Evolutionary conservation across 768 basidiomycete species (phyloP).

Genomic region (Asterophora lycoperdoides): DNA sequence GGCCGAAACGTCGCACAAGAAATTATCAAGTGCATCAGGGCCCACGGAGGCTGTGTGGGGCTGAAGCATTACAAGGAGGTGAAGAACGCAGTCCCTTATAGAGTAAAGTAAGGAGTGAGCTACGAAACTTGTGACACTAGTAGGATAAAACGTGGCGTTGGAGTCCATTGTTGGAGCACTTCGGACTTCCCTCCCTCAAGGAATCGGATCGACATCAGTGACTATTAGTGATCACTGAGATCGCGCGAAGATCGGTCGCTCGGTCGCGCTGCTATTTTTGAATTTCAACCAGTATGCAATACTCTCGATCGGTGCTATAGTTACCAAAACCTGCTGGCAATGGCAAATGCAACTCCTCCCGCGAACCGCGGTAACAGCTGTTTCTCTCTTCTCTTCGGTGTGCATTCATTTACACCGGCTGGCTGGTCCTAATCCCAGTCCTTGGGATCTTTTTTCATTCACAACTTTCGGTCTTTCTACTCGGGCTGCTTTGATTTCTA

Average conservation of each 20-base stretch:
- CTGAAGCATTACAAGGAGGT: constrained; percentile 22
- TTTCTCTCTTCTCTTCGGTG: constrained; percentile 6
- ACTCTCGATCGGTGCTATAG: constrained; percentile 3
- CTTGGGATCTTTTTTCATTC: constrained; percentile 1
- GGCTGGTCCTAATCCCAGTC: constrained; percentile 9
- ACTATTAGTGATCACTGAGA: too few relatives aligned
- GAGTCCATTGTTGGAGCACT: too few relatives aligned
- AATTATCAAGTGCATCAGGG: constrained; percentile 40
- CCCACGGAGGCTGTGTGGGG: constrained; percentile 18
- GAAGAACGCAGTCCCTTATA: constrained; percentile 25
- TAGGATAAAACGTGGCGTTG: too few relatives aligned
- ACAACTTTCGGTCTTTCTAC: constrained; percentile 3
- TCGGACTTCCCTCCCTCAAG: too few relatives aligned
- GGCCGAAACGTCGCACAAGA: constrained; percentile 37
- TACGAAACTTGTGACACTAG: too few relatives aligned
- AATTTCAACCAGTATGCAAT: not conserved
- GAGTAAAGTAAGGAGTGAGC: not conserved
- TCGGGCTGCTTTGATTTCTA: not conserved
- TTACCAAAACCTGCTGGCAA: not conserved
- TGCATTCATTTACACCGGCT: constrained; percentile 12
- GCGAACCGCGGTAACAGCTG: not conserved
- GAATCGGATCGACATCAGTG: too few relatives aligned
- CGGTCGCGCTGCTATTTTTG: not conserved
- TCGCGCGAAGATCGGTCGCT: too few relatives aligned
- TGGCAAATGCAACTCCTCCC: not conserved